Base-by-base conservation (phyloP, 2,329 filamentous ascomycete genomes). In the Xenosphaeropsis pyriputrescens region DNA sequence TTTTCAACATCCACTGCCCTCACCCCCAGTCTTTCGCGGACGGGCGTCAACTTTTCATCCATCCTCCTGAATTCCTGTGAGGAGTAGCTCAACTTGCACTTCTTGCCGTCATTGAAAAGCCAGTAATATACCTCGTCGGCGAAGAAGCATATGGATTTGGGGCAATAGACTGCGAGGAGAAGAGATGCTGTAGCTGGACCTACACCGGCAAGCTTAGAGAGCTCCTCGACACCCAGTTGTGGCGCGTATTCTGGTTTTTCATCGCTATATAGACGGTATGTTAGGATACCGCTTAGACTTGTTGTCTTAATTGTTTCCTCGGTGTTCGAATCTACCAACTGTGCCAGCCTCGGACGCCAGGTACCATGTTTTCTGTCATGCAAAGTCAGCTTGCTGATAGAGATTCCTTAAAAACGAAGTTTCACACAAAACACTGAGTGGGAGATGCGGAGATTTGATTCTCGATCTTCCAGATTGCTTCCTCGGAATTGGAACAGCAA, bases 151-250 rank as follows among this genome's bases (percentile, higher is more conserved):
- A 77, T 64, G 11, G 59, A 57, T 1, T 62, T 55, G 0, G 77
- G 68, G 42, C 75, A 67, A 45, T 75, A 69, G 4, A 80, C 71
- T 4, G 77, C 70, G 2, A 91, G 65, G 1, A 89, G 59, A 22
- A 91, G 68, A 1, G 80, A 84, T 1, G 81, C 83, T 1, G 83
- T 89, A 6, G 84, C 84, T 2, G 84, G 82, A 1, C 84, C 84
- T 43, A 93, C 73, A 26, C 84, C 84, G 44, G 67, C 77, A n/a
- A 91, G 61, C 12, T 49, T 64, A 1, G 64, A 65, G 9, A 88
- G 61, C 1, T 59, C 57, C 3, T 64, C 63, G 6, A 84, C 51
- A 3, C 73, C 65, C 6, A 59, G 53, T 2, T 57, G 39, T 36
- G 51, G 47, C 22, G 53, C 48, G 5, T 14, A 11, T 19, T 16